Conservation (phyloP, 139 green algal species). For the Chlamydomonas sphaeroides region DNA sequence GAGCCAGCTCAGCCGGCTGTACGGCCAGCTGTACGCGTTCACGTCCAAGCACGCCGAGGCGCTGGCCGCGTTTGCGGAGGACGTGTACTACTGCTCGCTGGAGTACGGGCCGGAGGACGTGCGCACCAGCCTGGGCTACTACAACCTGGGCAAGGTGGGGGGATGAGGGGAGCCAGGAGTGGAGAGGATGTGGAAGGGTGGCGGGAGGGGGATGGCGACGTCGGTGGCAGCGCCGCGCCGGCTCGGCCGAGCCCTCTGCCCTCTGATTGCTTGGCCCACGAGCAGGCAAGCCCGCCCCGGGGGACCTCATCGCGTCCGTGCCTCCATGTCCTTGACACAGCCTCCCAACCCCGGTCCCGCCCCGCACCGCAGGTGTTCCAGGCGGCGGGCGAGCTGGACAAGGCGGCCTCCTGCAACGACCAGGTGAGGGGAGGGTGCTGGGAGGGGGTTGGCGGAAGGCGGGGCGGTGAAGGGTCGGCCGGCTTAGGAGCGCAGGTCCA, state of each 20-base stretch:
- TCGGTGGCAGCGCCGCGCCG: too few relatives aligned
- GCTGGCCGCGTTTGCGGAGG: conserved; percentile 74
- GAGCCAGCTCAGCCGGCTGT: conserved; percentile 79
- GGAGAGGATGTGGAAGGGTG: background rate
- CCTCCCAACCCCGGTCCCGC: too few relatives aligned
- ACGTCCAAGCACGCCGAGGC: conserved; percentile 64
- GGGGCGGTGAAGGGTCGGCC: too few relatives aligned
- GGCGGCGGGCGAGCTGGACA: conserved; percentile 45
- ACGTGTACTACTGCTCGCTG: conserved; percentile 84
- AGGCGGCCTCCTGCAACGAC: conserved; percentile 59
- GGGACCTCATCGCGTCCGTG: background rate
- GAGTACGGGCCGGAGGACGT: conserved; percentile 83
- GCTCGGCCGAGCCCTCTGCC: too few relatives aligned
- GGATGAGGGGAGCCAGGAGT: background rate
- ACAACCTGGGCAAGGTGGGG: conserved; percentile 83
- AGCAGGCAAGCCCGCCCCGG: too few relatives aligned
- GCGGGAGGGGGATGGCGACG: background rate
- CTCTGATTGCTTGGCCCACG: too few relatives aligned
- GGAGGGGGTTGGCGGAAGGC: too few relatives aligned
- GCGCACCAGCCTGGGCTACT: conserved; percentile 81
- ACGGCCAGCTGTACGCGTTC: conserved; percentile 84
- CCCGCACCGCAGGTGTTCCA: conserved; percentile 57
- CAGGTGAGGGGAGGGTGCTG: background rate
- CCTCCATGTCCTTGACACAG: background rate
- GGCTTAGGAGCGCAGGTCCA: too few relatives aligned